phyloP scores from a whole-genome alignment of 495 filamentous ascomycete genomes.

The Neurospora sp. region DNA sequence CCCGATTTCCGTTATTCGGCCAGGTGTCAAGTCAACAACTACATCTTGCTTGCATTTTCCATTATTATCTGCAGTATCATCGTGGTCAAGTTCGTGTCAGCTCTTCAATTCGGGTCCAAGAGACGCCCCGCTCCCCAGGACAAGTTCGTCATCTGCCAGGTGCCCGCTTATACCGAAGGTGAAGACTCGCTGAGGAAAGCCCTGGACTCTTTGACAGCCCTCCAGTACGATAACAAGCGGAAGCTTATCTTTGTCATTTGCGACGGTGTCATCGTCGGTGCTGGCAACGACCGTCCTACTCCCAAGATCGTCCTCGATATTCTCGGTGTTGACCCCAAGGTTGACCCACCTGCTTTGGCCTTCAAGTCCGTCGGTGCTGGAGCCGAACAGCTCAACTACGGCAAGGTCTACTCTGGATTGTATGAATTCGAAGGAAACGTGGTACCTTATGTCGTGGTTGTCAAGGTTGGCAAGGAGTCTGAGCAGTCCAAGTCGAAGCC shows the following conservation, averaged over 20 bases:
- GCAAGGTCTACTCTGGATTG: slow-evolving; percentile 95
- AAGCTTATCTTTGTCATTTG: slow-evolving; percentile 91
- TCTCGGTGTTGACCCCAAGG: slow-evolving; percentile 91
- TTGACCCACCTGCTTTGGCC: slow-evolving; percentile 85
- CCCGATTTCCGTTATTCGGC: slow-evolving; percentile 72
- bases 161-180: slow-evolving; percentile 95
- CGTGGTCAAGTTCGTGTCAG: slow-evolving; percentile 81
- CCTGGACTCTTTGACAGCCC: slow-evolving; percentile 83
- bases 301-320: slow-evolving; percentile 97
- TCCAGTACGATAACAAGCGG: slow-evolving; percentile 95
- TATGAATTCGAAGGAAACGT: slow-evolving; percentile 98
- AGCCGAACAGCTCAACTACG: slow-evolving; percentile 91
- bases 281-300: slow-evolving; percentile 91
- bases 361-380: slow-evolving; percentile 86
- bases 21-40: slow-evolving; percentile 82
- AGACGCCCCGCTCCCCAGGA: slow-evolving; percentile 83
- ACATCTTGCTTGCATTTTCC: slow-evolving; percentile 78
- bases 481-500: slow-evolving; percentile 88
- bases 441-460: slow-evolving; percentile 89
- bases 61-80: slow-evolving; percentile 73
- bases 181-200: slow-evolving; percentile 89
- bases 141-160: slow-evolving; percentile 97
- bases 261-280: slow-evolving; percentile 93
- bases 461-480: slow-evolving; percentile 94
- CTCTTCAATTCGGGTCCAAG: slow-evolving; percentile 88